Base-by-base conservation (phyloP, 257 asterid species). In the Plantago major region DNA sequence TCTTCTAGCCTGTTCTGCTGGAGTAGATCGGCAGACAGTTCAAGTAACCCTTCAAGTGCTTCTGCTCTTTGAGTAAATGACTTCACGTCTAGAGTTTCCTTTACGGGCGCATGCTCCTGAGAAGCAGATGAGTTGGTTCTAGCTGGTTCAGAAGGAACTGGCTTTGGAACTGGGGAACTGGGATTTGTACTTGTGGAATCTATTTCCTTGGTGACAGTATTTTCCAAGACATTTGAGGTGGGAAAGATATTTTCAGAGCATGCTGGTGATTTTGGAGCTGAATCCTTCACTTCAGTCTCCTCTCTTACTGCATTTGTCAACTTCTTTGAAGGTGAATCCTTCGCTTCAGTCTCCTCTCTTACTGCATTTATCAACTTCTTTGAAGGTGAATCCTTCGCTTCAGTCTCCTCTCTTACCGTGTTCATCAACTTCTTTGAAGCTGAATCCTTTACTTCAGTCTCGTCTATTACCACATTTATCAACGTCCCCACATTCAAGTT, bases 21-120 rank as follows among this genome's bases (percentile, higher is more conserved):
- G 44, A 93, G 94, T 79, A 93, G 74, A 54, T 93, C 99, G 3
- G 99, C 99, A n/a, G 99, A 93, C 64, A 93, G 67, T 76, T 93
- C 99, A 42, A 93, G 68, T 33, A 93, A 74, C 56, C 94, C 99
- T 82, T 93, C 99, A 22, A 93, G 95, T 57, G 99, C 99, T 44
- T 89, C 99, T 9, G 99, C 97, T 68, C 99, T 86, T 70, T 93
- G 99, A 49, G 89, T 75, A 77, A 76, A 74, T 37, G 99, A 93
- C 71, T 76, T 83, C 19, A 87, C 88, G 33, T 93, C 96, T 74
- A 89, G 62, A 18, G 64, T 71, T 77, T 87, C 99, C 77, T 85
- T 87, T 9, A 65, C 79, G 11, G 86, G 79, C 42, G 76, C 71
- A 63, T 67, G 85, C 55, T 73, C 86, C 62, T 67, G 84, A 16